Base-by-base conservation (phyloP, 2,329 filamentous ascomycete genomes). In the Colletotrichum siamense region DNA sequence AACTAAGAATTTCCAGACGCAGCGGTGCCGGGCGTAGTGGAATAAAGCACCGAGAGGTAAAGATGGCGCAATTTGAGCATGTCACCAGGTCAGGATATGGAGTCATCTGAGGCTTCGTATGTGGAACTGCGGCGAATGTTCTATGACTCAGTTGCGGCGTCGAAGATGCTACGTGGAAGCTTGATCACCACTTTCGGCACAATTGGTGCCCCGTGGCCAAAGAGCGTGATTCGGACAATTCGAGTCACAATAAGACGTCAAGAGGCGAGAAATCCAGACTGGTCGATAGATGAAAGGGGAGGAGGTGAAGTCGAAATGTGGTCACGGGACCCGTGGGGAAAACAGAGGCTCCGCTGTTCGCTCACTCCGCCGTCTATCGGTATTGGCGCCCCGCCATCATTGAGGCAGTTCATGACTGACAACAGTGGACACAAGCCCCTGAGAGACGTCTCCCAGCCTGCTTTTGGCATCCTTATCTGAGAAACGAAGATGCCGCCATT, bases 251-350 rank as follows among this genome's bases (percentile, higher is more conserved):
- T 32, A 6, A n/a, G 22, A 63, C 24, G 7, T 16, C 12, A 30
- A 32, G 52, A 28, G 12, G 24, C n/a, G 28, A 63, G 30, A 32
- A 57, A 26, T 63, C 73, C 63, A 73, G 69, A 76, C 70, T 65
- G 57, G 34, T 73, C 64, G 57, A 65, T 28, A 24, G 22, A 22
- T 26, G 28, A 24, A 59, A 49, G 57, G 44, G 44, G 18, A 49
- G 5, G 57, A 26, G 30, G 7, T 57, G 32, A 57, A 64, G 22
- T 71, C 32, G 44, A 30, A 55, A 22, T 52, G 26, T 52, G 70
- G 30, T 69, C 70, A 76, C 64, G 73, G 28, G 64, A 59, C 49
- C 26, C 34, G 73, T 76, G 73, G 64, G 44, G 64, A 52, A 55
- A 5, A 24, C 39, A 22, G 63, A 76, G 64, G 64, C 73, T 55